Base-by-base conservation (phyloP, 352 stramenopile species). In the Globisporangium rhizosaccharum region DNA sequence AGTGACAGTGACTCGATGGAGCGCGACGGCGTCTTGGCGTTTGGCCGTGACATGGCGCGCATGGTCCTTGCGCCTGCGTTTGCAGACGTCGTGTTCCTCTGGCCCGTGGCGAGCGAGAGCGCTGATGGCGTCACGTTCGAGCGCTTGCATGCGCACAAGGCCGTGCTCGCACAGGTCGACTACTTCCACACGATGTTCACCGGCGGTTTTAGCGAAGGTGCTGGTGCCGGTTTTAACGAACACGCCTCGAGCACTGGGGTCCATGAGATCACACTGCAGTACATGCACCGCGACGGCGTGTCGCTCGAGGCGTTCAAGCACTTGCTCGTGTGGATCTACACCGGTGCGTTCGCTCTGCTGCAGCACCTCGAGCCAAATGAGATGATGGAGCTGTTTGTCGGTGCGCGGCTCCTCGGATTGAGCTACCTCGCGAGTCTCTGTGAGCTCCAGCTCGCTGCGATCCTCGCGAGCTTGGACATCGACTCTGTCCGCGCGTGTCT, bases 111-210 rank as follows among this genome's bases (percentile, higher is more conserved):
- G 6, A 39, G 3, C 2, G 36, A 6, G 49, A 47, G n/a, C 6
- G 37, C n/a, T 20, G 10, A 23, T 2, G n/a, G 5, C 8, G 41
- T 26, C 23, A 28, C 26, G 37, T 82, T 71, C 41, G 59, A 68
- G 56, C 68, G 71, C 11, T 49, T 92, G 23, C 77, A 74, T 5
- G 83, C 77, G 12, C 83, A 93, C 59, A 88, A 88, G 61, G 79
- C 76, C 20, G 67, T 93, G 33, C 70, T 93, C 14, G 78, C 76
- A 0, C 77, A 90, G 52, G 79, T 90, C n/a, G 68, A 85, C 18
- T 93, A 93, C 66, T 93, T 91, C 62, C 79, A 75, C 41, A 85
- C 76, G 9, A 90, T 93, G 81, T 89, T 93, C 53, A 78, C 79
- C 4, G 83, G 81, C n/a, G 77, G 83, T 17, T 93, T 93, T 47